A percentile compares a stretch with the other conserved stretches of the same genome.
These are phyloP conservation scores for Suillus hirtellus DNA, from an alignment of 768 basidiomycete species.

Conservation along the genomic window DNA sequence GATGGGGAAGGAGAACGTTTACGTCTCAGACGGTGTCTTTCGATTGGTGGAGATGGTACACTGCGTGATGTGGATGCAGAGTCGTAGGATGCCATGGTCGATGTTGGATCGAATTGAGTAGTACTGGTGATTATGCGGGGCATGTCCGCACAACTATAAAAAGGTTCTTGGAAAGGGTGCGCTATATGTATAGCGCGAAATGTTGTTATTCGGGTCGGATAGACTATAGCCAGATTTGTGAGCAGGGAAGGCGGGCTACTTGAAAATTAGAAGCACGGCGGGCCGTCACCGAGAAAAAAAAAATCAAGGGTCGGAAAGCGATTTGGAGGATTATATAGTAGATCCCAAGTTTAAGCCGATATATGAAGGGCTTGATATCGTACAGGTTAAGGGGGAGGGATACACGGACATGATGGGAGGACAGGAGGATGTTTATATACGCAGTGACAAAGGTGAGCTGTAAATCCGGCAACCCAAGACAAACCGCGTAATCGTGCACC, in stretches of 20 bases:
- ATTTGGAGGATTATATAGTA: neutral
- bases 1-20: slow-evolving; percentile 31
- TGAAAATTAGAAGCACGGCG: slow-evolving; percentile 9
- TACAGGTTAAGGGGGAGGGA: slow-evolving; percentile 10
- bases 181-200: slow-evolving; percentile 8
- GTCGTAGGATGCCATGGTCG: slow-evolving; percentile 23
- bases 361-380: neutral
- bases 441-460: slow-evolving; percentile 32
- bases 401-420: slow-evolving; percentile 34
- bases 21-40: slow-evolving; percentile 26
- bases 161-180: neutral
- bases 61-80: slow-evolving; percentile 21
- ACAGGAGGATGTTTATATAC: slow-evolving; percentile 20
- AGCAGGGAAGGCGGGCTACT: slow-evolving; percentile 14
- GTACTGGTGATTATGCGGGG: slow-evolving; percentile 10
- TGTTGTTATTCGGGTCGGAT: neutral
- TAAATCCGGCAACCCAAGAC: slow-evolving; percentile 25
- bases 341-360: neutral
- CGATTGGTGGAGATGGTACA: slow-evolving; percentile 18
- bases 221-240: neutral
- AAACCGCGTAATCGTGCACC: slow-evolving; percentile 26
- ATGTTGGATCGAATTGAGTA: slow-evolving; percentile 11
- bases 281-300: slow-evolving; percentile 3
- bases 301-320: slow-evolving; percentile 1
- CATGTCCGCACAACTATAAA: slow-evolving; percentile 6